Base-by-base conservation (phyloP, 805 yeast genomes). In the Kodamaea jinghongensis region DNA sequence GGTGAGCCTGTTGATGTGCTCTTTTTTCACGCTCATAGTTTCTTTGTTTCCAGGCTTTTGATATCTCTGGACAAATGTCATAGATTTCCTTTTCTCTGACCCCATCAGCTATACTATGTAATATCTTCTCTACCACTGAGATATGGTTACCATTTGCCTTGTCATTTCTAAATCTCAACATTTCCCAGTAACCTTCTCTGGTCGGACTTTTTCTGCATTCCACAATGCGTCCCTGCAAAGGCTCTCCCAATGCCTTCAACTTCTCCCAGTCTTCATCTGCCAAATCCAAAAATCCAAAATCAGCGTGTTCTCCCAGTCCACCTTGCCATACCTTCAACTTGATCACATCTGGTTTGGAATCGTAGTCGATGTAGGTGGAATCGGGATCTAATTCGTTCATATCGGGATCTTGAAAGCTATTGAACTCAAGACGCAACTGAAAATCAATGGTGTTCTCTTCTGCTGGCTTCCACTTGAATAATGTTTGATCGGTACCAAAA, bases 391-490 rank as follows among this genome's bases (percentile, higher is more conserved):
- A 77, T 30, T 78, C 77, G 31, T 79, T 80, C 52, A 83, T 65
- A 40, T 81, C 86, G 4, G 76, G 76, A 56, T 85, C 91, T 33
- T 73, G 73, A 50, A 50, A 79, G 6, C 61, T 50, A 12, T 80
- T 78, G 51, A 86, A 86, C 26, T 73, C 73, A 43, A 88, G 60
- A 25, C 72, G 71, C 44, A 93, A 61, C 56, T 81, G 81, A 63
- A 87, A 93, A 62, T 93, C 99, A 31, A 95, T 78, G 0, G 97
- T 84, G 52, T 93, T 95, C 60, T 91, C 99, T 46, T 86, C 86
- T 9, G 95, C 87, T 2, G 99, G 98, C 56, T 93, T 93, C 99
- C 99, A 93, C 63, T 95, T 93, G 40, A 93, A 65, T 36, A 93
- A 68, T 5, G 88, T 78, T 0, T 79, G 74, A 60, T 93, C 98